Evolutionary conservation across 2,329 filamentous ascomycete genomes (phyloP).

Genomic region (Lachnellula willkommii): DNA sequence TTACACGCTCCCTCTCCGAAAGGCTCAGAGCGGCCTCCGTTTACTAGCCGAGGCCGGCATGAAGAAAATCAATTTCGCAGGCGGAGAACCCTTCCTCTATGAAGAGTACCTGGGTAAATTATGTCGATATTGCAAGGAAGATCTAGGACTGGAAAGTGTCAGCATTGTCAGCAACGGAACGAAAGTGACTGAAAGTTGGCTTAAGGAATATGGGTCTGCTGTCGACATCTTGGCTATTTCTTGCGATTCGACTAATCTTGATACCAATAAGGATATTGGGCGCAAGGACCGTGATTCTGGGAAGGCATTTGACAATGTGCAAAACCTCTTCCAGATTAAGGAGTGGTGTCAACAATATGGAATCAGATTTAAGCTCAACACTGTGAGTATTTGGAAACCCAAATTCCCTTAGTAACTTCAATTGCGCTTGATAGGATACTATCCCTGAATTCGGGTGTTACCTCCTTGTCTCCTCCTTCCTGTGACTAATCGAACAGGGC

Average conservation of each 20-base stretch:
- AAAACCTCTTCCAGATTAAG: constrained; percentile 39
- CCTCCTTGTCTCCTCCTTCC: not conserved
- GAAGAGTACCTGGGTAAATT: constrained; percentile 39
- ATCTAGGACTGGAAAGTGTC: constrained; percentile 44
- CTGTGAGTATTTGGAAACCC: constrained; percentile 25
- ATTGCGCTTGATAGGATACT: too few species aligned
- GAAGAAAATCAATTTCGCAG: constrained; percentile 51
- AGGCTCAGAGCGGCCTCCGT: constrained; percentile 41
- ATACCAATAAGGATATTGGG: constrained; percentile 47
- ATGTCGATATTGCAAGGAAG: constrained; percentile 43
- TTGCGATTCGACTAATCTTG: constrained; percentile 49
- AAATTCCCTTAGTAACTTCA: too few species aligned
- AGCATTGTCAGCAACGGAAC: constrained; percentile 52
- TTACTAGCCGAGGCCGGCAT: constrained; percentile 47
- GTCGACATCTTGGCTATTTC: constrained; percentile 51
- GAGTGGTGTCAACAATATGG: constrained; percentile 42
- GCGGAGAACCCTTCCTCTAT: constrained; percentile 51
- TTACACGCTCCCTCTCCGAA: constrained; percentile 36
- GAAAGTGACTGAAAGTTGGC: constrained; percentile 39
- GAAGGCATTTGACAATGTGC: constrained; percentile 35
- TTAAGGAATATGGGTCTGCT: constrained; percentile 38
- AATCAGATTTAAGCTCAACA: constrained; percentile 55
- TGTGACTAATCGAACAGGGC: not conserved
- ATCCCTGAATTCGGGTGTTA: too few species aligned
- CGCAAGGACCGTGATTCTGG: constrained; percentile 38